Base-by-base conservation (phyloP, 2,329 filamentous ascomycete species). In the Ceratocystis papillata region DNA sequence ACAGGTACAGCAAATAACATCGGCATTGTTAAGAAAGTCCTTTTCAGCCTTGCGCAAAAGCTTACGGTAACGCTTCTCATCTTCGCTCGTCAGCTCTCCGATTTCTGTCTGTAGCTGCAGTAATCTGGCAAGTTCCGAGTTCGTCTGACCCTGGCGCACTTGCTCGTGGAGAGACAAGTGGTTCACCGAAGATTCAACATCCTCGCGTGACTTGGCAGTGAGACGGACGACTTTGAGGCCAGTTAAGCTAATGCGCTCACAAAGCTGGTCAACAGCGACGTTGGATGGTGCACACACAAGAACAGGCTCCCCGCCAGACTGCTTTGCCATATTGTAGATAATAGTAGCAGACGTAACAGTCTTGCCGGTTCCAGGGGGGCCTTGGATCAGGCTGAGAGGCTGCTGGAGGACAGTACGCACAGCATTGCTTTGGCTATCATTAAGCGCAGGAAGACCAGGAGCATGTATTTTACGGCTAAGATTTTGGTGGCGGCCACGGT, bases 61-160 rank as follows among this genome's bases (percentile, higher is more conserved):
- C 73, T 96, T 89, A 78, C 96, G 96, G 80, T 94, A 94, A 73
- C 96, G 96, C 82, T 99, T 99, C 78, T 99, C 94, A 73, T 99
- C 94, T 75, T 95, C 88, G 72, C 90, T 96, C 3, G 90, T 94
- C 69, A 99, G 76, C 77, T 97, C 94, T 68, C 93, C 92, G 60
- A 93, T 80, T 72, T 96, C 92, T 66, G 82, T 87, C 81, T 99
- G 99, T 67, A 99, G 84, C 75, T 95, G 90, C 63, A 90, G 90
- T 65, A 97, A 84, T 75, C 96, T 97, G 73, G 87, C 87, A 67
- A 99, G 80, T 74, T 99, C 94, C 61, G 90, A 87, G 73, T 97
- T 97, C 75, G 89, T 95, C 74, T 97, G 94, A 70, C 96, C 94
- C 86, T 96, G 90, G 74, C 91, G 90, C 53, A 99, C 94, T 77